Evolutionary conservation across 2,329 filamentous ascomycete genomes (phyloP), one percentile per base, ranked within the genome.

Genomic region (Coniochaeta sp.): DNA sequence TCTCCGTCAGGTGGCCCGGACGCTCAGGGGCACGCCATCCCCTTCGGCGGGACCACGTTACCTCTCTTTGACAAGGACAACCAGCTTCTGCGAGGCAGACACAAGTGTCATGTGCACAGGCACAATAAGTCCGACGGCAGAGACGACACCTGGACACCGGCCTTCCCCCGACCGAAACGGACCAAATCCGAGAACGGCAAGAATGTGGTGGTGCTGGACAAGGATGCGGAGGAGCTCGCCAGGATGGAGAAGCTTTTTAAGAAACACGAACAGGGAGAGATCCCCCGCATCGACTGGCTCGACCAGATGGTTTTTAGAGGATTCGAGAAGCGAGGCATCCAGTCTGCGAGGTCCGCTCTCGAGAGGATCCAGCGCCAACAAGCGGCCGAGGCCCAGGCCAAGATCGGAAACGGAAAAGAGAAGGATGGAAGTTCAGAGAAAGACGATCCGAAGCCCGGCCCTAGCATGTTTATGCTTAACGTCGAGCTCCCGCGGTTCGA

Each of bases 181-280:
- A 73, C 50, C 6, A 49, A 50, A 49, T 75, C 75, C 26, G 70
- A 73, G 2, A 76, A 71, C 52, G 78, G 75, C 35, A 74, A 72
- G 5, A 71, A 72, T 1, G 69, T 76, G 1, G 71, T 76, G 2
- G 66, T 73, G 0, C 71, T 81, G n/a, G 83, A 87, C 52, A 86
- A 86, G 59, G 83, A 95, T 54, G 72, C 72, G n/a, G 84, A 89
- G 50, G 94, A 99, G 68, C 78, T 96, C 55, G 91, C 96, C 61
- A 79, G 94, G 16, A 79, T 99, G 59, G 91, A 97, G 63, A 86
- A 83, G 51, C 69, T 97, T 20, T 87, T 99, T 65, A 99, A 99
- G 71, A 95, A 96, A 69, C 94, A 97, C 64, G 95, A 99, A 65
- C 95, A 96, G 87, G 91, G 91, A 16, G 94, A 99, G 65, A 92